phyloP scores from a whole-genome alignment of 2,329 filamentous ascomycete species.

The Alternaria sp. region DNA sequence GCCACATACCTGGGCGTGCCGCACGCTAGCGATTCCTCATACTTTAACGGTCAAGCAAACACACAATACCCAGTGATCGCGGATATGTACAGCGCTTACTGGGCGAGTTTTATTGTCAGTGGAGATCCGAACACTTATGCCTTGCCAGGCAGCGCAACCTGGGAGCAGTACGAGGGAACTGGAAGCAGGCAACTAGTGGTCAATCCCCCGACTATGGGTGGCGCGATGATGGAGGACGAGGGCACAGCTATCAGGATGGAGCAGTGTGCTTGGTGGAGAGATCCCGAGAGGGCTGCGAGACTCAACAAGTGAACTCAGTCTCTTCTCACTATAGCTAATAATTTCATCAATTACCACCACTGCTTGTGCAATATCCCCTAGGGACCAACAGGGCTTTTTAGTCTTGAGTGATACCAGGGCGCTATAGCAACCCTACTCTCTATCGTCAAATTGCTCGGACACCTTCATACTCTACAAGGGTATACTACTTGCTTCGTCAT shows the following conservation, averaged over 20 bases:
- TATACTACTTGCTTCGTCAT: too few relatives aligned
- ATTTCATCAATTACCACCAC: background rate
- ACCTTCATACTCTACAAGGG: too few relatives aligned
- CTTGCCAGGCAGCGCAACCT: slow-evolving; percentile 31
- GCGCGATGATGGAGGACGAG: slow-evolving; percentile 39
- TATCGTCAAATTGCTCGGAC: too few relatives aligned
- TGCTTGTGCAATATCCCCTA: background rate
- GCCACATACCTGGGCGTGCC: slow-evolving; percentile 42
- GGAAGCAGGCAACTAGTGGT: slow-evolving; percentile 34
- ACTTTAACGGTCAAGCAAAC: slow-evolving; percentile 42
- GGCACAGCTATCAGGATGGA: slow-evolving; percentile 36
- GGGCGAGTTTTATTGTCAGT: slow-evolving; percentile 47
- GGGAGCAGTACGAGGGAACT: slow-evolving; percentile 39
- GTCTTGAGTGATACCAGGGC: background rate
- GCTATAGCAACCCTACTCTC: background rate
- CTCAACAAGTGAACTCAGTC: slow-evolving; percentile 38
- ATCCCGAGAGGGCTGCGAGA: slow-evolving; percentile 38
- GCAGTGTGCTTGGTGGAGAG: slow-evolving; percentile 47
- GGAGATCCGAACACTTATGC: slow-evolving; percentile 47
- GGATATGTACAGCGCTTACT: slow-evolving; percentile 46
- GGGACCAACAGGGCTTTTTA: background rate
- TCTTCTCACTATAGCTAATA: background rate
- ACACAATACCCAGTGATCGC: slow-evolving; percentile 43
- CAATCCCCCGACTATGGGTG: slow-evolving; percentile 32
- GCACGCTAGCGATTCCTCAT: slow-evolving; percentile 42